Evolutionary conservation across 2,329 filamentous ascomycete species (phyloP).

Genomic region (Claviceps humidiphila): DNA sequence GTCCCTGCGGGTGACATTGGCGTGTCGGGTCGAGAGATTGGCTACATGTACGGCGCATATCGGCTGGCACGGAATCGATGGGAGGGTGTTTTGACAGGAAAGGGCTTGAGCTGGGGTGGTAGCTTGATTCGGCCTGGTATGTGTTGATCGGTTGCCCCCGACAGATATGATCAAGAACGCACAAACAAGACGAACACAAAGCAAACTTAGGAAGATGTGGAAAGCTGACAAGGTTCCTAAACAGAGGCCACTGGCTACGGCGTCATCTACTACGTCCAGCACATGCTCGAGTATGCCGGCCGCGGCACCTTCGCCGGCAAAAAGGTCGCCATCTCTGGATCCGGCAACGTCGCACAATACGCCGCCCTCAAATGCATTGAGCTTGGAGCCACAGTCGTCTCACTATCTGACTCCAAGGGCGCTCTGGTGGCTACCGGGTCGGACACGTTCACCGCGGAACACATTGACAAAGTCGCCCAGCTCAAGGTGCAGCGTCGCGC

Average conservation of each 20-base stretch:
- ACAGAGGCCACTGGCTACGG: constrained; percentile 89
- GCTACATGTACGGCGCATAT: constrained; percentile 91
- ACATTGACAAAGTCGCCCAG: constrained; percentile 64
- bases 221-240: constrained; percentile 2
- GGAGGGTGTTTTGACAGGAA: constrained; percentile 93
- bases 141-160: constrained; percentile 8
- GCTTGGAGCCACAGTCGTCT: constrained; percentile 84
- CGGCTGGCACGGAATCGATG: constrained; percentile 77
- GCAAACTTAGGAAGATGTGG: too few species aligned
- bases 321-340: constrained; percentile 89
- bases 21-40: constrained; percentile 82
- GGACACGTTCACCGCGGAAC: constrained; percentile 58
- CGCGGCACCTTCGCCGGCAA: constrained; percentile 80
- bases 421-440: constrained; percentile 60
- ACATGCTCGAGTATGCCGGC: constrained; percentile 89
- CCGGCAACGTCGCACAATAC: constrained; percentile 96
- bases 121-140: constrained; percentile 69
- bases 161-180: background rate
- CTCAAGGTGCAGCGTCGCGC: constrained; percentile 82
- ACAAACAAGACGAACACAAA: background rate
- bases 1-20: constrained; percentile 96
- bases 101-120: constrained; percentile 87
- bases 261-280: constrained; percentile 88
- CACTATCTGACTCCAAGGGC: constrained; percentile 86
- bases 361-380: constrained; percentile 93